Base-by-base conservation (phyloP, 2,329 filamentous ascomycete species). In the Colletotrichum liaoningense region DNA sequence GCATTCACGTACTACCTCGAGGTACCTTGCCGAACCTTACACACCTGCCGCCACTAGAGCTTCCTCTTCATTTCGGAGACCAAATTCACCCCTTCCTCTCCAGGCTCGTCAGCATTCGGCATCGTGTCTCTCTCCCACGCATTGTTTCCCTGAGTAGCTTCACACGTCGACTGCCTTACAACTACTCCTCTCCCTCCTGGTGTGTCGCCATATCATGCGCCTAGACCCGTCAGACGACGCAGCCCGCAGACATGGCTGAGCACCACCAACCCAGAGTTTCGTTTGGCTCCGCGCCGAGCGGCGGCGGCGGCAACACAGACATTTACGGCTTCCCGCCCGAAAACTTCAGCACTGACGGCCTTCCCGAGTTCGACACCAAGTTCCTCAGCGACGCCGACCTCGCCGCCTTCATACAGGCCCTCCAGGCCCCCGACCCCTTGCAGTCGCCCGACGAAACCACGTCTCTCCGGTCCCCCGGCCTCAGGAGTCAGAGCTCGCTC, bases 301-400 rank as follows among this genome's bases (percentile, higher is more conserved):
- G 19, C 56, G 35, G 35, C 54, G 58, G 26, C 55, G 46, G 63
- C 54, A 67, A 70, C 49, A 69, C 63, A 52, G 69, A 81, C 71
- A 79, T 81, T 52, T 90, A 91, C 76, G 92, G 91, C 76, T 92
- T 91, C 79, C 86, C 88, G 5, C 80, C 86, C 54, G 87, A 92
- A 76, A 90, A 89, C 58, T 95, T 93, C 84, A 93, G 97, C 81
- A 86, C 89, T 74, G 87, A 88, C 19, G 86, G 84, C 49, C 88
- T 98, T 24, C 95, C 95, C n/a, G 95, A 98, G 82, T 91, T 88
- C 82, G 89, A 95, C 81, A 88, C 89, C 78, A 91, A 97, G 69
- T 98, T 98, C 80, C 87, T 97, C 77, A 84, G 89, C 57, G 86
- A 92, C 54, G 90, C 90, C 72, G 93, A 97, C 79, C 86, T 98